Evolutionary conservation across 257 asterid genomes (phyloP).

Genomic region (Cinchona pubescens): DNA sequence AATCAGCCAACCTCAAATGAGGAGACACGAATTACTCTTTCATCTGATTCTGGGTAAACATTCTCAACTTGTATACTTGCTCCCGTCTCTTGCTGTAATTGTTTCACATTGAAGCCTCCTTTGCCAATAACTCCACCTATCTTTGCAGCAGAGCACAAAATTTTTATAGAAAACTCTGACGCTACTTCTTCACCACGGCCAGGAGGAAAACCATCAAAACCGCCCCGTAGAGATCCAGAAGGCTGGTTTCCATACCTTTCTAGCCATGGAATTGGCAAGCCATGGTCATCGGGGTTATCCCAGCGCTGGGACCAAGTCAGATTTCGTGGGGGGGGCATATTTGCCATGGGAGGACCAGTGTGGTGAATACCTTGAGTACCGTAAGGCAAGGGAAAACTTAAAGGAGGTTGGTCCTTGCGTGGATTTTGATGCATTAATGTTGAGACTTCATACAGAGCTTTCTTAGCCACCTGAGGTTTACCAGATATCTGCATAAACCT

Average conservation of each 20-base stretch:
- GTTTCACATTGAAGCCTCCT: conserved; percentile 69
- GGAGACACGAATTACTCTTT: conserved; percentile 67
- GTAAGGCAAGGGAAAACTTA: conserved; percentile 37
- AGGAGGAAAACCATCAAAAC: conserved; percentile 52
- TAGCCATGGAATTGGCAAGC: conserved; percentile 36
- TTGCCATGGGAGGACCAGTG: conserved; percentile 46
- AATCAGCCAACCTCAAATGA: conserved; percentile 57
- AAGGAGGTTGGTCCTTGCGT: conserved; percentile 60
- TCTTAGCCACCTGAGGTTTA: conserved; percentile 54
- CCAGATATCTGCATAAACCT: conserved; percentile 60
- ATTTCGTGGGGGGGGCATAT: conserved; percentile 47
- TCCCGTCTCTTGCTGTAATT: conserved; percentile 70
- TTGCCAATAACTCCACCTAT: conserved; percentile 85
- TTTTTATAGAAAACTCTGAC: conserved; percentile 60
- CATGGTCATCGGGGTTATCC: conserved; percentile 35
- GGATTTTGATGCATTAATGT: conserved; percentile 75
- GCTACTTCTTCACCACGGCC: conserved; percentile 44
- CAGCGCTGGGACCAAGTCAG: conserved; percentile 51
- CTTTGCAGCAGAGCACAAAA: conserved; percentile 65
- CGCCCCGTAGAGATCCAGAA: conserved; percentile 39
- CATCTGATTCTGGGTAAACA: conserved; percentile 48
- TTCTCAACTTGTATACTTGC: conserved; percentile 60
- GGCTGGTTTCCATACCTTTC: conserved; percentile 50
- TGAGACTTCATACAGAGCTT: conserved; percentile 66
- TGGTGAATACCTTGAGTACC: conserved; percentile 43